Evolutionary conservation across 2,329 filamentous ascomycete genomes (phyloP).

Genomic region (Exutisphaerella laricina): DNA sequence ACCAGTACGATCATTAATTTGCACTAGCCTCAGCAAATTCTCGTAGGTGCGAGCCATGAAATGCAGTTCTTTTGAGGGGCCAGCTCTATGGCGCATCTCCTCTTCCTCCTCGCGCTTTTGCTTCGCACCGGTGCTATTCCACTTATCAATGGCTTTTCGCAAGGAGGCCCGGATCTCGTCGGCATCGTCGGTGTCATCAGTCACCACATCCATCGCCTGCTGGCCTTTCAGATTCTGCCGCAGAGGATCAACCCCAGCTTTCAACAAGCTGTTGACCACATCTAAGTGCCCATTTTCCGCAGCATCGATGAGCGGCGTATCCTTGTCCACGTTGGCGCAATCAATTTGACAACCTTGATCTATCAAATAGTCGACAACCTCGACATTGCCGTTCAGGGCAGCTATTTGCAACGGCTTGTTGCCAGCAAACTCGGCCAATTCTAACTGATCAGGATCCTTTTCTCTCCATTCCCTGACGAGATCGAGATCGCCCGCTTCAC

Average conservation of each 20-base stretch:
- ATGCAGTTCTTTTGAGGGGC: constrained; percentile 38
- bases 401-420: constrained; percentile 95
- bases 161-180: constrained; percentile 56
- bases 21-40: constrained; percentile 45
- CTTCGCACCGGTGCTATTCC: constrained; percentile 37
- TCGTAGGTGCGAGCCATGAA: constrained; percentile 48
- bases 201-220: constrained; percentile 78
- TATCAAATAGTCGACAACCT: constrained; percentile 83
- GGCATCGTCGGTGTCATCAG: constrained; percentile 73
- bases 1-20: constrained; percentile 44
- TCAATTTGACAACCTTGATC: constrained; percentile 79
- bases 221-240: constrained; percentile 89
- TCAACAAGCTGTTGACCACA: constrained; percentile 77
- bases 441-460: constrained; percentile 80
- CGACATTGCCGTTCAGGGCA: constrained; percentile 74
- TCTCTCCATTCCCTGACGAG: constrained; percentile 66
- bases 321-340: constrained; percentile 66
- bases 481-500: constrained; percentile 77
- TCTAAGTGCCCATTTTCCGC: constrained; percentile 91
- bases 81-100: constrained; percentile 35
- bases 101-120: constrained; percentile 50
- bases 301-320: constrained; percentile 91
- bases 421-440: constrained; percentile 88
- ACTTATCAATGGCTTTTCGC: constrained; percentile 42
- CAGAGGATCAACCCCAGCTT: constrained; percentile 84